Base-by-base conservation (phyloP, 1,284 basidiomycete genomes). In the Cutaneotrichosporon dermatis region DNA sequence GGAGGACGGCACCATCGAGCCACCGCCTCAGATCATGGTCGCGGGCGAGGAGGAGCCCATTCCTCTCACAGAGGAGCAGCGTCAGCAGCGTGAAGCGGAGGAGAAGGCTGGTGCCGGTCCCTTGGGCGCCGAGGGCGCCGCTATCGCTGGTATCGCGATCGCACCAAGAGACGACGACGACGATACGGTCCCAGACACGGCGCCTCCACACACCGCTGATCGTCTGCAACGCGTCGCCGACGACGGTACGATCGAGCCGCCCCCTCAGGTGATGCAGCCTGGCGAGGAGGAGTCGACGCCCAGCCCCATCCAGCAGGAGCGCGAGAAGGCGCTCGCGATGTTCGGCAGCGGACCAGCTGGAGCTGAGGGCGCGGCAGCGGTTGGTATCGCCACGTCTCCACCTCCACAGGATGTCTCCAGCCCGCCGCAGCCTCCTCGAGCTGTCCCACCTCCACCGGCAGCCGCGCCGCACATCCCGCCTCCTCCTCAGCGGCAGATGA, bases 71-170 rank as follows among this genome's bases (percentile, higher is more conserved):
- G 46, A n/a, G 4, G 56, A 55, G 35, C 33, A 60, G 54, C 36
- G 34, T 25, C 36, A 58, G 37, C 13, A 40, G 16, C 39, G 33
- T 25, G 35, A 40, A 2, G 6, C 13, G 35, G 57, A 66, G 4
- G 75, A 73, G 53, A 57, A 68, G 36, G 55, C 61, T 4, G 77
- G 73, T 5, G 44, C 51, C 8, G 71, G 74, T 3, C 46, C 52
- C 0, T 59, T 58, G 5, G 77, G 75, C 12, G 65, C 69, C 0
- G 66, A 70, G 36, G 77, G 77, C 6, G 77, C 76, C 1, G 55
- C 57, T 16, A 68, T 67, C 1, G 74, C 74, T 25, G 77, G 77
- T 2, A 77, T 79, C 16, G 72, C 77, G 5, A 51, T 76, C n/a
- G 59, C 61, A 0, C 65, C 68, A 54, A 33, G 2, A 9, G 11